Evolutionary conservation across 495 filamentous ascomycete species (phyloP), one percentile per base, ranked within the genome.

Genomic region (Sporormia fimetaria): DNA sequence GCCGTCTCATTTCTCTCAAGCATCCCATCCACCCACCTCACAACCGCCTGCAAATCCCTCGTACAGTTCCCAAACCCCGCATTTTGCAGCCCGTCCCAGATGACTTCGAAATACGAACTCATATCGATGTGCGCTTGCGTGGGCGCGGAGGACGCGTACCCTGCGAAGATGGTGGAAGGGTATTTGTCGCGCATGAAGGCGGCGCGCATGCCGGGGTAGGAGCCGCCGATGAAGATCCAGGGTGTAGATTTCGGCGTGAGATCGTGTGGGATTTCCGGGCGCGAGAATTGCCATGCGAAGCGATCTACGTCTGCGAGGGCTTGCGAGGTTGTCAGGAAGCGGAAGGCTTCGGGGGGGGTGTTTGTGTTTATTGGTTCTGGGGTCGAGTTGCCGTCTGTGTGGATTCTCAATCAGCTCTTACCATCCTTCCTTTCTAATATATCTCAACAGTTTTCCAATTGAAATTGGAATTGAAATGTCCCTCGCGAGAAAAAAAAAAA

Each of bases 221-320:
- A 74, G 7, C 70, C 73, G 29, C 74, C 74, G 1, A 76, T 37
- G 58, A 75, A 71, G 21, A 78, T 54, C 73, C 74, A 78, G 4
- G 74, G 74, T 0, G 70, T 69, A 1, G 42, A 51, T 21, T 56
- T 44, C 0, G 71, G 70, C 0, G 64, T 63, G 21, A 76, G 40
- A 20, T 68, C 59, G 9, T 57, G 24, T 12, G 63, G 39, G 5
- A 64, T 55, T 3, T 51, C 57, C 12, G 40, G 24, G 7, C 63
- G 60, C 21, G 46, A 60, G 55, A 74, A 76, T 18, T 63, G 63
- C 33, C 61, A 49, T 1, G 71, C 71, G 55, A 76, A 74, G 31
- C 54, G 59, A 0, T 65, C 66, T 9, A 74, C 55, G 36, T 76
- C 72, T 21, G 65, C 67, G 10, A 76, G 52, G 5, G 73, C 67